Evolutionary conservation across 495 filamentous ascomycete species (phyloP).

Genomic region (Geopyxis carbonaria): DNA sequence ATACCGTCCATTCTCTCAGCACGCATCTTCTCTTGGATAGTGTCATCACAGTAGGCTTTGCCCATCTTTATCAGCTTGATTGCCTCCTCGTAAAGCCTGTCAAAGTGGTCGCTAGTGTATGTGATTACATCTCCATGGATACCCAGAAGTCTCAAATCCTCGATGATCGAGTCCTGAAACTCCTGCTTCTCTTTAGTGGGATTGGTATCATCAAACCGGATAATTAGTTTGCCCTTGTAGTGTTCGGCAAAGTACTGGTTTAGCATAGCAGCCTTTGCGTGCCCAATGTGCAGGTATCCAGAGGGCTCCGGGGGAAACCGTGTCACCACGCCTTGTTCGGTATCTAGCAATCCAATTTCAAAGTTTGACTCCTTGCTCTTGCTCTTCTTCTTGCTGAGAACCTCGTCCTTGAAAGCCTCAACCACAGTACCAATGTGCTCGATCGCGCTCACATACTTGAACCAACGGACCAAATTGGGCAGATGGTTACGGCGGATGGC

Average conservation of each 20-base stretch:
- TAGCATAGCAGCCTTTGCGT: conserved; percentile 80
- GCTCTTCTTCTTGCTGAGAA: conserved; percentile 47
- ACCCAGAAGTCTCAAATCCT: conserved; percentile 72
- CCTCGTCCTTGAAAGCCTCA: conserved; percentile 42
- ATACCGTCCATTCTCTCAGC: conserved; percentile 60
- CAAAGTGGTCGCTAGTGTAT: conserved; percentile 81
- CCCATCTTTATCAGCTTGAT: conserved; percentile 64
- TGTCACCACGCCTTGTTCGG: conserved; percentile 83
- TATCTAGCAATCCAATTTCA: conserved; percentile 72
- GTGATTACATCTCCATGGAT: conserved; percentile 63
- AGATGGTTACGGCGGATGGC: conserved; percentile 64
- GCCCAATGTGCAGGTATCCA: conserved; percentile 85
- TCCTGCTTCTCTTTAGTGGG: conserved; percentile 85
- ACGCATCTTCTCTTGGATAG: conserved; percentile 63
- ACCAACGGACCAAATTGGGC: conserved; percentile 74
- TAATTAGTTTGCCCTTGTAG: conserved; percentile 66
- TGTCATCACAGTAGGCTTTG: conserved; percentile 80
- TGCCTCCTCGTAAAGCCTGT: conserved; percentile 65
- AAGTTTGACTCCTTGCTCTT: conserved; percentile 76
- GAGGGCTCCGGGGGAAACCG: conserved; percentile 94
- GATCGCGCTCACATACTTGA: conserved; percentile 57
- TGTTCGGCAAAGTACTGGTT: conserved; percentile 90
- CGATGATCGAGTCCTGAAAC: conserved; percentile 73
- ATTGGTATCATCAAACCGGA: conserved; percentile 88
- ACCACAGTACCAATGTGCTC: conserved; percentile 26